These are phyloP conservation scores for Aspergillus sp. DNA, from an alignment of 2,329 filamentous ascomycete species.

Conservation along the genomic window DNA sequence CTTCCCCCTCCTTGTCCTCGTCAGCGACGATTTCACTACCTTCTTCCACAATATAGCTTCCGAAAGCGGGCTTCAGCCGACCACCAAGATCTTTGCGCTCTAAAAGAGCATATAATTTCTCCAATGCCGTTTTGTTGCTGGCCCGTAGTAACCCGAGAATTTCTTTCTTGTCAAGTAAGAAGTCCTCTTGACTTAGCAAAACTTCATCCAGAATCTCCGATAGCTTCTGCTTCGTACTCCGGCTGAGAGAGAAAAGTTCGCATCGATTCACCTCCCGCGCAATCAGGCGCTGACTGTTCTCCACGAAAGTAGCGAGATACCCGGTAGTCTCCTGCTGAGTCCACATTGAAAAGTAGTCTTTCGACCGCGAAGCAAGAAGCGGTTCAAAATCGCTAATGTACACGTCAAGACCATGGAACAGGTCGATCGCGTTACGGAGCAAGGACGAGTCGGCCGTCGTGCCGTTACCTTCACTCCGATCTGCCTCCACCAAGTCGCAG, in stretches of 20 bases:
- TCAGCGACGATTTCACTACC: conserved; percentile 76
- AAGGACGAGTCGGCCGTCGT: conserved; percentile 54
- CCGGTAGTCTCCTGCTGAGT: conserved; percentile 58
- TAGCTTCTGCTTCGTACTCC: conserved; percentile 70
- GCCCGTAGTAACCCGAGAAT: conserved; percentile 67
- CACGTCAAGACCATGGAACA: conserved; percentile 77
- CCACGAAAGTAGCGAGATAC: conserved; percentile 68
- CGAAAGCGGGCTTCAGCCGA: conserved; percentile 66
- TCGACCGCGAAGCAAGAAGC: conserved; percentile 61
- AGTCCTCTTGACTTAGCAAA: conserved; percentile 62
- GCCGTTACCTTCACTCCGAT: conserved; percentile 52
- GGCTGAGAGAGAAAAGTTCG: conserved; percentile 73
- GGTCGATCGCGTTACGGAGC: conserved; percentile 68
- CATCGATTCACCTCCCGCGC: conserved; percentile 67
- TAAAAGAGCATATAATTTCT: conserved; percentile 70
- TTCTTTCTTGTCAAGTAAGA: conserved; percentile 59
- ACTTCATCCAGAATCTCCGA: conserved; percentile 66
- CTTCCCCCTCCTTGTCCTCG: conserved; percentile 68
- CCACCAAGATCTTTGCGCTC: conserved; percentile 63
- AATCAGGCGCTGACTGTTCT: conserved; percentile 62
- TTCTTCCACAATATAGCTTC: conserved; percentile 67
- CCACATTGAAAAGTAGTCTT: conserved; percentile 62
- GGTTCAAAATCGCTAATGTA: conserved; percentile 78
- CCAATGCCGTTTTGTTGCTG: conserved; percentile 63
- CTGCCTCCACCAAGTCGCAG: conserved; percentile 66